Base-by-base conservation (phyloP, 75 land plant genomes). In the Pinus albicaulis region DNA sequence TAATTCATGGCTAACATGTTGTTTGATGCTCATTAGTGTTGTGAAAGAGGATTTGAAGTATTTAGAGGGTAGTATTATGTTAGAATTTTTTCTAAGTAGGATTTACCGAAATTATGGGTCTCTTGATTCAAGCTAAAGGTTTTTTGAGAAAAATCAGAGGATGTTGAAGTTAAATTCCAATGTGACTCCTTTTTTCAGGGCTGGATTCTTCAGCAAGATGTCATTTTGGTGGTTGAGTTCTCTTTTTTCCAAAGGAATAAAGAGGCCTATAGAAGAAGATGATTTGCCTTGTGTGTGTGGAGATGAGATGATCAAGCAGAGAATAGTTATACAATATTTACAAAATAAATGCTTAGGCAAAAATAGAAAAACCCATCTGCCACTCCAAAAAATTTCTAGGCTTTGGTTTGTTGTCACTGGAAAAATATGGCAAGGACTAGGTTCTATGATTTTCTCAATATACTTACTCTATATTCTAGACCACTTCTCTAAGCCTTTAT, bases 141-240 rank as follows among this genome's bases (percentile, higher is more conserved):
- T n/a, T n/a, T 34, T 7, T 17, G 38, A 28, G 19, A 38, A 34
- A 16, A 16, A n/a, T n/a, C n/a, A n/a, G n/a, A n/a, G n/a, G n/a
- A n/a, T n/a, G n/a, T n/a, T n/a, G n/a, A n/a, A n/a, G 77, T 44
- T 57, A 2, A 28, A 56, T 71, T 76, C n/a, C 13, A 7, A 53
- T 31, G 74, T 81, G 11, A 81, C 88, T 72, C 86, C 86, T 15
- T 88, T 85, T 76, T 81, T 86, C 25, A 76, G 31, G 56, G 77
- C n/a, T n/a, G n/a, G n/a, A n/a, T n/a, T n/a, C n/a, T n/a, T n/a
- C n/a, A n/a, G n/a, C n/a, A n/a, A n/a, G 6, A 61, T 75, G 22
- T 74, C 86, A 23, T 68, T 86, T 15, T 77, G 61, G 11, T 86
- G 88, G 88, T 36, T 86, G 12, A 78, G 78, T 28, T 80, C 77